These are phyloP conservation scores for Terfezia claveryi DNA, from an alignment of 495 filamentous ascomycete species.

Conservation along the genomic window DNA sequence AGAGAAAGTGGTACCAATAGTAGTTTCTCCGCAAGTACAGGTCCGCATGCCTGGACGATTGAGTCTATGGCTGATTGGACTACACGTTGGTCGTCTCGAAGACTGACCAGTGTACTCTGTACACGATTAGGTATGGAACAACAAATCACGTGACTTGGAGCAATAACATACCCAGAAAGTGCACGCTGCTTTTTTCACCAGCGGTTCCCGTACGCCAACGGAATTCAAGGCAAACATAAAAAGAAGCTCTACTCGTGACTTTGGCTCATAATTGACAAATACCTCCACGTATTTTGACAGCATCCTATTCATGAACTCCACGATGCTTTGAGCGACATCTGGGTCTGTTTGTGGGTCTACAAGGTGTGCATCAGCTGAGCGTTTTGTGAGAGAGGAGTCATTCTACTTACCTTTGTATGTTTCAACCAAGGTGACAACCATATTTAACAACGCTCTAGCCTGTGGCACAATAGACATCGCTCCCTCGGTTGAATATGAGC, in stretches of 20 bases:
- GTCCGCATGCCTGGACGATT: slow-evolving; percentile 12
- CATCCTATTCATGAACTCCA: slow-evolving; percentile 47
- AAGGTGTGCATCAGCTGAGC: slow-evolving; percentile 4
- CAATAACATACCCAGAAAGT: slow-evolving; percentile 54
- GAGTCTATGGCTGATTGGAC: slow-evolving; percentile 9
- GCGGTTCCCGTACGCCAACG: slow-evolving; percentile 46
- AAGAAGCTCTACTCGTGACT: slow-evolving; percentile 37
- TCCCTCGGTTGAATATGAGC: slow-evolving; percentile 33
- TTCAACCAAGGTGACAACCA: slow-evolving; percentile 43
- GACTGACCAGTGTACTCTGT: slow-evolving; percentile 10
- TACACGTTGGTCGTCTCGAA: slow-evolving; percentile 3
- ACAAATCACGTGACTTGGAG: background rate
- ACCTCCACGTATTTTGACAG: slow-evolving; percentile 39
- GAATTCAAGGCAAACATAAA: slow-evolving; percentile 57
- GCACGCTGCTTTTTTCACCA: slow-evolving; percentile 59
- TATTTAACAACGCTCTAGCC: slow-evolving; percentile 35
- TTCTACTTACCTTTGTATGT: slow-evolving; percentile 33
- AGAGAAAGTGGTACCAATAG: slow-evolving; percentile 3
- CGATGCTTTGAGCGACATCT: slow-evolving; percentile 55
- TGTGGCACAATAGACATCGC: slow-evolving; percentile 24
- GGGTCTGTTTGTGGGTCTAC: slow-evolving; percentile 43
- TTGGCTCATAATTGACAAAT: slow-evolving; percentile 29
- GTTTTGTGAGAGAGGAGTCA: slow-evolving; percentile 2
- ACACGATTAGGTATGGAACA: background rate
- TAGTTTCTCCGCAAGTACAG: slow-evolving; percentile 10